Base-by-base conservation (phyloP, 352 stramenopile species). In the Pythium folliculosum region DNA sequence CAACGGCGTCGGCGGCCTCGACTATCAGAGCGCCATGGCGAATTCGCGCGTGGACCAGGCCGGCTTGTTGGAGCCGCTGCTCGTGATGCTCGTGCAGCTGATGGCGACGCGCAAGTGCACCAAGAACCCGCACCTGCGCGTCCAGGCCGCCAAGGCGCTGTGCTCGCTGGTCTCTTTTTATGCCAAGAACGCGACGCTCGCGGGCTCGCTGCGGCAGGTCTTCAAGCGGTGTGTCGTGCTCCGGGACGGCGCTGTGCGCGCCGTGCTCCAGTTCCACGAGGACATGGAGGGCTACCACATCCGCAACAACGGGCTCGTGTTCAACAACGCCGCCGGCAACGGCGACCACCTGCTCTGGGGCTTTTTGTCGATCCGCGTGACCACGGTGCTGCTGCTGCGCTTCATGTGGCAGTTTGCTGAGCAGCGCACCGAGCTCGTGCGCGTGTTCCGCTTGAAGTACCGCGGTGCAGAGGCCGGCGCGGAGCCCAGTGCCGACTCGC, bases 251-350 rank as follows among this genome's bases (percentile, higher is more conserved):
- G 50, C 83, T 17, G 75, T 88, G 38, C 63, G 60, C 43, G 77
- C 77, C 6, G 65, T 93, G 8, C 59, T 93, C 8, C 76, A 80
- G 21, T 93, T 91, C 60, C 82, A 93, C 63, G 71, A 77, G 17
- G 81, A 93, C 45, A 87, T 93, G 81, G 85, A 91, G 52, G 75
- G 69, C 38, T 93, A 93, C 73, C 83, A 90, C 54, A 61, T 71
- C 30, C 81, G 77, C 50, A 90, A 89, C 66, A 88, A 88, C 35
- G 83, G 83, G 2, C 67, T 89, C 45, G 76, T 82, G 25, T 90
- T 90, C 51, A 83, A 81, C 32, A 89, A 76, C 65, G 84, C 81
- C 45, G 78, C 65, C 13, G 80, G 75, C 51, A 90, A 74, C 27
- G 82, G 81, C 16, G 84, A 90, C 69, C 81, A 91, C 61, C 76